phyloP scores from a whole-genome alignment of 164 flowering plant species.

The Saururus chinensis region DNA sequence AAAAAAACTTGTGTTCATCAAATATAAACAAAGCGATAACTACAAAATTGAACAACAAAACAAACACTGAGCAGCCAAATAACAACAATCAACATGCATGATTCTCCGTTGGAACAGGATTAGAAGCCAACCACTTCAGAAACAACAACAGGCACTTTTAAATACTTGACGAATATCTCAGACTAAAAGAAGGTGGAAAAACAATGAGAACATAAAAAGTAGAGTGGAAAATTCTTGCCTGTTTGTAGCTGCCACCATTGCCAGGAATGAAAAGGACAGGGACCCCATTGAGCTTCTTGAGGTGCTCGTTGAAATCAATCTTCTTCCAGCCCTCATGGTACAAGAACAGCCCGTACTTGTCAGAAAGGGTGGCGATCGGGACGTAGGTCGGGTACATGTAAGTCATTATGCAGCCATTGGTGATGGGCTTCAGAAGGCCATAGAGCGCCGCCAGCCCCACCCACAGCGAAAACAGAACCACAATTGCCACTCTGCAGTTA shows the following conservation, averaged over 20 bases:
- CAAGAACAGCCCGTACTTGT: slow-evolving; percentile 68
- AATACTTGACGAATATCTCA: too few species aligned
- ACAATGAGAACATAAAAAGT: background rate
- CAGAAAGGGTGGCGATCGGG: slow-evolving; percentile 48
- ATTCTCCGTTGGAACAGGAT: too few species aligned
- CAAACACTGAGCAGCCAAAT: too few species aligned
- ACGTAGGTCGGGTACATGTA: slow-evolving; percentile 96
- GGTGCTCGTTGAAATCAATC: slow-evolving; percentile 74
- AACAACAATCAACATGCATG: too few species aligned
- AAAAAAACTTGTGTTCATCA: too few species aligned
- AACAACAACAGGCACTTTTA: too few species aligned
- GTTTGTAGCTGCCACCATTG: slow-evolving; percentile 97
- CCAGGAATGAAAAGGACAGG: slow-evolving; percentile 97
- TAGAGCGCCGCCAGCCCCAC: slow-evolving; percentile 45
- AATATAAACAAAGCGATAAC: too few species aligned
- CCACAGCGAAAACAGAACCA: slow-evolving; percentile 32
- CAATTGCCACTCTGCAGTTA: slow-evolving; percentile 31
- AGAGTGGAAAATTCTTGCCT: slow-evolving; percentile 40
- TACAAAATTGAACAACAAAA: too few species aligned
- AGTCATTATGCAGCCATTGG: slow-evolving; percentile 86
- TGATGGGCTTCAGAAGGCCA: slow-evolving; percentile 51
- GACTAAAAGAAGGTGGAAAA: background rate
- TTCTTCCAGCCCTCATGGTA: slow-evolving; percentile 98
- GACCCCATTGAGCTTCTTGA: slow-evolving; percentile 70
- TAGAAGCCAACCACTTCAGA: too few species aligned